Evolutionary conservation across 1,284 basidiomycete species (phyloP).

Genomic region (Cutaneotrichosporon daszewskae): DNA sequence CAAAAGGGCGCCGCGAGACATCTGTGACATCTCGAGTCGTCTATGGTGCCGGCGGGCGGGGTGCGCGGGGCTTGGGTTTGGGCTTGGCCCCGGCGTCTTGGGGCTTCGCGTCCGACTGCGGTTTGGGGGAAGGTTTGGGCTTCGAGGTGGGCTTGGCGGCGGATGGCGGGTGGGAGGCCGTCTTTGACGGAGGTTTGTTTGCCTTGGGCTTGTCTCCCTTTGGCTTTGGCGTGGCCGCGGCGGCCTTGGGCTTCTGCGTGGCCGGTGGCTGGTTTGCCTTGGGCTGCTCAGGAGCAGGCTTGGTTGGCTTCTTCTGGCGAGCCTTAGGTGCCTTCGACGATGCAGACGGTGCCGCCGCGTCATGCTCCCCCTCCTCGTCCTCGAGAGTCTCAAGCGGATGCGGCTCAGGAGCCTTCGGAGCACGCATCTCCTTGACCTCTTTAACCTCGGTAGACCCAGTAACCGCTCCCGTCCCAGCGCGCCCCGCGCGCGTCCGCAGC

Average conservation of each 20-base stretch:
- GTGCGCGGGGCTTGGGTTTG: neutral
- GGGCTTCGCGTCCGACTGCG: constrained; percentile 2
- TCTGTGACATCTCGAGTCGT: constrained; percentile 20
- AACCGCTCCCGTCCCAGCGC: constrained; percentile 37
- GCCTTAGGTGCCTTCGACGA: no score
- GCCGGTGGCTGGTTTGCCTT: no score
- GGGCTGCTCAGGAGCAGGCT: no score
- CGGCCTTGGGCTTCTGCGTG: no score
- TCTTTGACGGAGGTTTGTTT: neutral
- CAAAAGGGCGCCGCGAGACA: constrained; percentile 13
- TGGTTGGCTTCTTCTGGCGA: no score
- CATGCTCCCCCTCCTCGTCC: no score
- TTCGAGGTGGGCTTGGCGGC: neutral
- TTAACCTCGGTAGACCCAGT: constrained; percentile 2
- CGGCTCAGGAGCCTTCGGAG: neutral
- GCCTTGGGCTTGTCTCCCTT: neutral
- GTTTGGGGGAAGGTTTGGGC: neutral
- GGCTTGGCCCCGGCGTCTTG: neutral
- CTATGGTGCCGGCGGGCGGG: neutral
- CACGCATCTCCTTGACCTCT: constrained; percentile 13
- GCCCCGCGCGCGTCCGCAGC: constrained; percentile 49
- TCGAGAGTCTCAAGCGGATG: no score
- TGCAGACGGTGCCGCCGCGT: no score
- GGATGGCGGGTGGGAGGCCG: neutral
- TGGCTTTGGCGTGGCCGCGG: no score